A percentile compares a stretch with the other conserved stretches of the same genome.
phyloP scores from a whole-genome alignment of 306 rosid species.

The Lithocarpus polystachyus region DNA sequence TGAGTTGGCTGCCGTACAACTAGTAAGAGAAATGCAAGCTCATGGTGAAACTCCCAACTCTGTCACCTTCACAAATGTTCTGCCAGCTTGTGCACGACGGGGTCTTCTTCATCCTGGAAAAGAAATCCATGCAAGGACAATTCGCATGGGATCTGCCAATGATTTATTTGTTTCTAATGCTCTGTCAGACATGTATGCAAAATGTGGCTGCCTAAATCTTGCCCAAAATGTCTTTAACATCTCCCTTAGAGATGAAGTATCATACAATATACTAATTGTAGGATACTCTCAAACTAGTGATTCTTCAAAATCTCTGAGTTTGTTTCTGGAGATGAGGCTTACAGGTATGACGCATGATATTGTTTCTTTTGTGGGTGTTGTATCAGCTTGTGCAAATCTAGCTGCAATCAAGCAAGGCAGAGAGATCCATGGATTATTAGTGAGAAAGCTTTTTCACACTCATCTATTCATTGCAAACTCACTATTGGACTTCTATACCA shows the following conservation, averaged over 20 bases:
- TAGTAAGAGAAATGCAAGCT: conserved; percentile 65
- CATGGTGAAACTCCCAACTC: conserved; percentile 59
- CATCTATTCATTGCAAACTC: conserved; percentile 73
- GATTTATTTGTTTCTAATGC: conserved; percentile 83
- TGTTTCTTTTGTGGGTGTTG: conserved; percentile 74
- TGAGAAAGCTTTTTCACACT: conserved; percentile 46
- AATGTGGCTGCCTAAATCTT: conserved; percentile 53
- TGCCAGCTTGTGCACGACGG: conserved; percentile 80
- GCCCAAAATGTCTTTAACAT: conserved; percentile 69
- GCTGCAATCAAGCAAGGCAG: conserved; percentile 71
- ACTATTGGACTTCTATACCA: conserved; percentile 76
- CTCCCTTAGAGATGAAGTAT: conserved; percentile 61
- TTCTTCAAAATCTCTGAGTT: conserved; percentile 53
- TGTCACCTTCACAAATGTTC: conserved; percentile 79
- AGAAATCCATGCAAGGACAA: conserved; percentile 72
- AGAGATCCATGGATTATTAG: conserved; percentile 67
- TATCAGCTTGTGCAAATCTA: conserved; percentile 81
- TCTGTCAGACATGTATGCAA: conserved; percentile 78
- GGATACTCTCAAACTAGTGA: conserved; percentile 71
- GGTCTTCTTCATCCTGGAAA: conserved; percentile 60
- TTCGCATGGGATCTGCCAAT: conserved; percentile 38
- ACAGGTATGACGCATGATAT: conserved; percentile 53
- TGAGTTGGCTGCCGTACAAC: conserved; percentile 56
- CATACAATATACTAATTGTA: conserved; percentile 67
- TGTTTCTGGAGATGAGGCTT: conserved; percentile 70